Conservation (phyloP, 2,329 filamentous ascomycete genomes). For the Blastomyces parvus region DNA sequence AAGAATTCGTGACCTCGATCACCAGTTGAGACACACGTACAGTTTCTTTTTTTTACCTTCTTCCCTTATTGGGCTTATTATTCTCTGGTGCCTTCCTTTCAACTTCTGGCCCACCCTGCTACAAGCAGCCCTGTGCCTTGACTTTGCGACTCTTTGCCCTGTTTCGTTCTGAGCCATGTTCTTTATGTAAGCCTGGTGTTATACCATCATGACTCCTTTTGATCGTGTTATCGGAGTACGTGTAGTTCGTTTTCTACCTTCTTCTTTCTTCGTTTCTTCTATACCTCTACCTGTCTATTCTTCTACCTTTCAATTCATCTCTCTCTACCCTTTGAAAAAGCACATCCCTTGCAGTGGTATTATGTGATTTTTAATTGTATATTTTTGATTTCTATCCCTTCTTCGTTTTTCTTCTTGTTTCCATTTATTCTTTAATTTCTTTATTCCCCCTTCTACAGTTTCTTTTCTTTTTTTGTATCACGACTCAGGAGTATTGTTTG, state of each 20-base stretch:
- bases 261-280: neutral
- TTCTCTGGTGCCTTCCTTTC: neutral
- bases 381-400: neutral
- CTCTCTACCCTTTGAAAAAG: neutral
- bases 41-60: neutral
- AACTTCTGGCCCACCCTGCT: neutral
- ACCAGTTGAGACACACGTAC: neutral
- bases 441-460: neutral
- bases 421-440: neutral
- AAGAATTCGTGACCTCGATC: neutral
- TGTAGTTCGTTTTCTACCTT: neutral
- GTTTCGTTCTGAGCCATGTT: too few relatives aligned
- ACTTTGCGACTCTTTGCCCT: neutral
- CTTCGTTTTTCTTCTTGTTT: neutral
- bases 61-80: neutral
- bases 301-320: neutral
- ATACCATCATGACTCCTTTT: neutral
- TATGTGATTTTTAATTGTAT: neutral
- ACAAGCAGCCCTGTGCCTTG: neutral
- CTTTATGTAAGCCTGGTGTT: neutral
- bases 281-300: conserved; percentile 1
- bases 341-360: neutral
- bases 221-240: neutral
- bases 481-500: neutral
- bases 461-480: neutral